Evolutionary conservation across 192 early-diverging fungal species (phyloP).

Genomic region (Coemansia sp.): DNA sequence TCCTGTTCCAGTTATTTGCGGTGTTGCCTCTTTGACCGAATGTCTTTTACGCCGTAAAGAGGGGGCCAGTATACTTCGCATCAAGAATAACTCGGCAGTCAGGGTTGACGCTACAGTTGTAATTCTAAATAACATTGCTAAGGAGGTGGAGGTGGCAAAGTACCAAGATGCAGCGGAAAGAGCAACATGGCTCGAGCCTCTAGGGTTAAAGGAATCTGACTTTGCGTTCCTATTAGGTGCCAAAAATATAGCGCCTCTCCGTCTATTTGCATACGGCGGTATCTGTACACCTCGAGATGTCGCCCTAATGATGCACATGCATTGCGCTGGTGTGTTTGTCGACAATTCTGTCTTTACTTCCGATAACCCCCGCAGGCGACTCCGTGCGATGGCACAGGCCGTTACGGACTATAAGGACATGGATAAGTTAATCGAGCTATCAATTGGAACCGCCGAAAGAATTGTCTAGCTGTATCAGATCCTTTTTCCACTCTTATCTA

Average conservation of each 20-base stretch:
- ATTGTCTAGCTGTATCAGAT: not conserved
- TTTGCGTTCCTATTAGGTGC: not conserved
- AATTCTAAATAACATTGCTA: not conserved
- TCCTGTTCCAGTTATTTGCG: not conserved
- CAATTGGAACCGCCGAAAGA: not conserved
- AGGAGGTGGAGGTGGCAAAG: not conserved
- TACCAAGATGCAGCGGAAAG: not conserved
- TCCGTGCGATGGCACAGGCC: not conserved
- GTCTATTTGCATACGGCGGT: not conserved
- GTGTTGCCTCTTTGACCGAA: not conserved
- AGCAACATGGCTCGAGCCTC: not conserved
- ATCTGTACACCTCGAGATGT: constrained; percentile 3
- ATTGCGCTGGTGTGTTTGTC: not conserved
- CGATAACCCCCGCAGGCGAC: not conserved
- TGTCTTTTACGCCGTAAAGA: not conserved
- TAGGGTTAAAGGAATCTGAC: not conserved
- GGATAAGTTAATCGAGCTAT: not conserved
- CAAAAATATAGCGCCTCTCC: not conserved
- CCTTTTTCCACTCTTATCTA: no score
- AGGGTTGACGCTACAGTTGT: not conserved
- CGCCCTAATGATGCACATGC: not conserved
- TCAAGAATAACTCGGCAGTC: not conserved
- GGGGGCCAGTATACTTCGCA: constrained; percentile 4
- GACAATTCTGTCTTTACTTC: not conserved
- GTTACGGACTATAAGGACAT: not conserved